Base-by-base conservation (phyloP, 2,329 filamentous ascomycete genomes). In the Neofusicoccum cordaticola region DNA sequence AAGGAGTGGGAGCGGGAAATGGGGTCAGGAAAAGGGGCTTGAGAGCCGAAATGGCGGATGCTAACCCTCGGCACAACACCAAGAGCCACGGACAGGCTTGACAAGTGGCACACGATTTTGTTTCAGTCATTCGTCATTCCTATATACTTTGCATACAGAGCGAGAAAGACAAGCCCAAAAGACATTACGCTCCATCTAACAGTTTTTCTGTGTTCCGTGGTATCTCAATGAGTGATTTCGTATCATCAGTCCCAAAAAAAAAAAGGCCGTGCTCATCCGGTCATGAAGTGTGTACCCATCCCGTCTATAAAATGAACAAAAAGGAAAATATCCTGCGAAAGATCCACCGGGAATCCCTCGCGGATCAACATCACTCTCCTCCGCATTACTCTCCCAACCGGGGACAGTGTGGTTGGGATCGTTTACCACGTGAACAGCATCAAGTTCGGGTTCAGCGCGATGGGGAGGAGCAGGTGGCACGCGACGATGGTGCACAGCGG, bases 341-440 rank as follows among this genome's bases (percentile, higher is more conserved):
- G 19, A 22, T 15, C n/a, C 12, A 8, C 11, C 56, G 17, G 27
- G 31, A 58, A 44, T n/a, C 31, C 56, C 7, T 41, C 42, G n/a
- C 22, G 27, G 39, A 45, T 35, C 5, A n/a, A 48, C 5, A 48
- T 5, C n/a, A 27, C 11, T 27, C 45, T 11, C 27, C 13, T 52
- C 12, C 27, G 31, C 50, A 52, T 52, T 37, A 52, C 27, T 35
- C 27, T 27, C 34, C 22, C 50, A 35, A 13, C 51, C 56, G 11
- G 12, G 4, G 4, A 45, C 42, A 17, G 11, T 45, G 13, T n/a
- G 7, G 15, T 45, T 17, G 4, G 34, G 15, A n/a, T 4, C 22
- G 19, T 41, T 71, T 80, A 88, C 80, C 82, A 88, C 50, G 83
- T 85, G 71, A 88, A 86, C 72, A 83, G 80, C 86, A 89, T 88